Conservation (phyloP, 257 asterid species). For the Forsythia suspensa region DNA sequence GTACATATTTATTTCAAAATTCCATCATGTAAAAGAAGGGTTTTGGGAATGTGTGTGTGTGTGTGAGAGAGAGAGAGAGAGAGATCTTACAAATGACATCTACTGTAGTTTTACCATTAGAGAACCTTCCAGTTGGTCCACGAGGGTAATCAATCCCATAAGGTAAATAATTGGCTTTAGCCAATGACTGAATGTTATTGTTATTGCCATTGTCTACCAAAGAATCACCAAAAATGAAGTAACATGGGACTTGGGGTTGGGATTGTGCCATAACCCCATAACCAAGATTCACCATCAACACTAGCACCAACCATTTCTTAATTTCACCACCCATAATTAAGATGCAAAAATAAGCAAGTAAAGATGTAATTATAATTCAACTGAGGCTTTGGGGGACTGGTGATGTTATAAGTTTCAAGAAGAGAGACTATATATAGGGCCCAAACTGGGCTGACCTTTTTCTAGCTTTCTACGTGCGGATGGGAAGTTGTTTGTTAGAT, state of each 20-base stretch:
- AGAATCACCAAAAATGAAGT: constrained; percentile 71
- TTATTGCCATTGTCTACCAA: constrained; percentile 76
- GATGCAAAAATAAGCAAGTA: background rate
- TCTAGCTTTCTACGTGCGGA: constrained; percentile 9
- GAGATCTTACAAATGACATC: constrained; percentile 59
- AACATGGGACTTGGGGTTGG: constrained; percentile 75
- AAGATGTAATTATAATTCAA: background rate
- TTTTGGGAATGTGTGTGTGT: too few relatives aligned
- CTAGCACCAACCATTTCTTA: constrained; percentile 24
- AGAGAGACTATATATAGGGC: background rate
- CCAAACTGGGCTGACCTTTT: constrained; percentile 15
- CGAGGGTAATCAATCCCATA: constrained; percentile 59
- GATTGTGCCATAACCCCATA: constrained; percentile 43
- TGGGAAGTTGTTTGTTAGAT: constrained; percentile 33
- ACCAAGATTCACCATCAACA: constrained; percentile 16
- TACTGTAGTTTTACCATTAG: constrained; percentile 64
- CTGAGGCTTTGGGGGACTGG: too few relatives aligned
- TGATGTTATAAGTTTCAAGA: too few relatives aligned
- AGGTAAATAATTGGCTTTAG: constrained; percentile 73
- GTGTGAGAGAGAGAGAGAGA: background rate
- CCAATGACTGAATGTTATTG: constrained; percentile 58
- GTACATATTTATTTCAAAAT: too few relatives aligned
- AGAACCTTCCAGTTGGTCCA: constrained; percentile 76
- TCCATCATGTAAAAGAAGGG: too few relatives aligned
- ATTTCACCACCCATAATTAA: constrained; percentile 31